Percentiles rank a stretch among this genome's conserved stretches.
Evolutionary conservation across 805 yeast species (phyloP).

Genomic region (Nakazawaea wickerhamii): DNA sequence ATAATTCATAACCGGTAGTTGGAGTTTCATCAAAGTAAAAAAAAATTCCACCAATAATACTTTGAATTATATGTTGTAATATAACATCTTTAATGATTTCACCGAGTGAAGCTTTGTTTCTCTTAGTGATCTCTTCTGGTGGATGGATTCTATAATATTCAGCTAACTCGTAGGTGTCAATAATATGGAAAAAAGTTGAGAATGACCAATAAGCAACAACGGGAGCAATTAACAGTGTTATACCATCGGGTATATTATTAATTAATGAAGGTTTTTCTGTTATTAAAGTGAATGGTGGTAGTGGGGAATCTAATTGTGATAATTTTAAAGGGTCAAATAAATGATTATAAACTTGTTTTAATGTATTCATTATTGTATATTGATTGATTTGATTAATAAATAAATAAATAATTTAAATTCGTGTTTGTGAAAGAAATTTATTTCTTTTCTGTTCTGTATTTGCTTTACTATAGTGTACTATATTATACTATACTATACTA

Average conservation of each 20-base stretch:
- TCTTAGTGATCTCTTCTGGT: constrained; percentile 69
- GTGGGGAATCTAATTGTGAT: constrained; percentile 11
- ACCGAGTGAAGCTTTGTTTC: constrained; percentile 66
- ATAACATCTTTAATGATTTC: constrained; percentile 81
- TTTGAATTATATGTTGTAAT: constrained; percentile 80
- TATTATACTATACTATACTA: no score
- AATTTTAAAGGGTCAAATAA: constrained; percentile 5
- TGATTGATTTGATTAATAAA: no score
- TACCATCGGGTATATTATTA: constrained; percentile 63
- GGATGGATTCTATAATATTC: constrained; percentile 90
- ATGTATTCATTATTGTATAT: not conserved
- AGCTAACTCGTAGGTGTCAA: constrained; percentile 71
- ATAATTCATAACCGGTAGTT: constrained; percentile 44
- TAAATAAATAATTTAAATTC: no score
- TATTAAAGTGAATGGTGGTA: constrained; percentile 24
- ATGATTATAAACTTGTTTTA: not conserved
- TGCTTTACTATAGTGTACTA: no score
- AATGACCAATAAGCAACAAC: constrained; percentile 79
- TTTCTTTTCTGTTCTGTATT: no score
- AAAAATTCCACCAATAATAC: constrained; percentile 57
- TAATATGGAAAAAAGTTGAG: constrained; percentile 64
- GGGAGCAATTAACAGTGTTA: constrained; percentile 69
- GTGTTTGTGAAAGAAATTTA: no score
- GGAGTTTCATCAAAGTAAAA: constrained; percentile 53
- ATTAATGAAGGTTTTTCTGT: constrained; percentile 39